Percentiles rank a stretch among this genome's conserved stretches.
Conservation (phyloP, 2,329 filamentous ascomycete species). For the Lachnellula subtilissima region DNA sequence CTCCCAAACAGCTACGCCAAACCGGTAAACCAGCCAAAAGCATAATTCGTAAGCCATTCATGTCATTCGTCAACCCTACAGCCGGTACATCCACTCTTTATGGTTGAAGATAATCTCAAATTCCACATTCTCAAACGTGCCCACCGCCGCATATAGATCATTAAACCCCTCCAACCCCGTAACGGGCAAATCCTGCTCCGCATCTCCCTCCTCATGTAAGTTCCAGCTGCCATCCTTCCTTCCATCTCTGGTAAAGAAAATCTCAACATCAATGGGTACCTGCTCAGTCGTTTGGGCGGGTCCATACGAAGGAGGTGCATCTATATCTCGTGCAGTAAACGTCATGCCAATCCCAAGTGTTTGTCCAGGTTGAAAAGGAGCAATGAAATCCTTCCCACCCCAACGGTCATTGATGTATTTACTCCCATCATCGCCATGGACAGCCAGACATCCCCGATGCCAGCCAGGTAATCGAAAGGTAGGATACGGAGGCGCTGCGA, state of each 20-base stretch:
- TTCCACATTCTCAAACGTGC: constrained; percentile 62
- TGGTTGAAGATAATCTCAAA: constrained; percentile 64
- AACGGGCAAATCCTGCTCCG: constrained; percentile 55
- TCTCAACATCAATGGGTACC: constrained; percentile 43
- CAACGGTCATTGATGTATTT: constrained; percentile 70
- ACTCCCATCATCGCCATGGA: constrained; percentile 78
- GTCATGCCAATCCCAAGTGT: constrained; percentile 69
- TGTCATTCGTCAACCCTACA: constrained; percentile 5
- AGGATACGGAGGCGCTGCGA: constrained; percentile 69
- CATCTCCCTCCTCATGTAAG: constrained; percentile 69
- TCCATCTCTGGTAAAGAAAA: constrained; percentile 70
- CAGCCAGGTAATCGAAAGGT: constrained; percentile 74
- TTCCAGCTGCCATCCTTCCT: constrained; percentile 58
- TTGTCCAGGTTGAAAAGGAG: constrained; percentile 58
- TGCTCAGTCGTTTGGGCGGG: constrained; percentile 16
- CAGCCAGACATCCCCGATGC: constrained; percentile 68
- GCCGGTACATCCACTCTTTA: constrained; percentile 51
- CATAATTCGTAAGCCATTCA: no score
- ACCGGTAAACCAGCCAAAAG: no score
- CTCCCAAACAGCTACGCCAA: no score
- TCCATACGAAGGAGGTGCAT: constrained; percentile 29
- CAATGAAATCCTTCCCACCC: constrained; percentile 66
- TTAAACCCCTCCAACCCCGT: constrained; percentile 65
- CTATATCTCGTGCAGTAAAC: constrained; percentile 36
- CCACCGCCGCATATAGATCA: constrained; percentile 67